Evolutionary conservation across 805 yeast species (phyloP).

Genomic region (Metschnikowia kunwiensis): DNA sequence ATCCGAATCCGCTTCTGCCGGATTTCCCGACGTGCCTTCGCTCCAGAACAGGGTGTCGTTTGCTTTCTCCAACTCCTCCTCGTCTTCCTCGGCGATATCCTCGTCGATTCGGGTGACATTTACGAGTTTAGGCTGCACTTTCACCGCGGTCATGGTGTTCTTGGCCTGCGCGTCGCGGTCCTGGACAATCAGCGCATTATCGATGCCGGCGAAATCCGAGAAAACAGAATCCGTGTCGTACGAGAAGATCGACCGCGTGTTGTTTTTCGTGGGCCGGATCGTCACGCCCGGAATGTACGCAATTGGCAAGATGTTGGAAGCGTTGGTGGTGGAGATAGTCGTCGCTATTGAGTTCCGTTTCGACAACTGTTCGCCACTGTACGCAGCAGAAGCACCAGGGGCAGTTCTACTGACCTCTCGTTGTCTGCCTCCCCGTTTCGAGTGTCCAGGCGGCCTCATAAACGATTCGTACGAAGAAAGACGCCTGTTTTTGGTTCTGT

Average conservation of each 20-base stretch:
- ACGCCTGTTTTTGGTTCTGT: constrained; percentile 19
- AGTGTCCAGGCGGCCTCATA: constrained; percentile 41
- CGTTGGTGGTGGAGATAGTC: constrained; percentile 65
- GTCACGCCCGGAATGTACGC: constrained; percentile 95
- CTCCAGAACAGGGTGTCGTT: constrained; percentile 2
- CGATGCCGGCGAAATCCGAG: constrained; percentile 43
- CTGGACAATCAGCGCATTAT: constrained; percentile 47
- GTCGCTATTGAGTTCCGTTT: constrained; percentile 49
- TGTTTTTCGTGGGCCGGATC: constrained; percentile 47
- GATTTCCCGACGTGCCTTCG: not conserved
- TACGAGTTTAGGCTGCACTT: constrained; percentile 72
- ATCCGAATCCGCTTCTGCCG: constrained; percentile 17
- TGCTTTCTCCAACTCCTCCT: constrained; percentile 7
- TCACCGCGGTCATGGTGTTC: constrained; percentile 67
- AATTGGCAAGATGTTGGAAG: constrained; percentile 84
- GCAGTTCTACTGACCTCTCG: too few species aligned
- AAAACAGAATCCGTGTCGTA: constrained; percentile 40
- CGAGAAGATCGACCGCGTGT: constrained; percentile 44
- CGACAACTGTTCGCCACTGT: constrained; percentile 10
- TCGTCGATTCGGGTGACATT: constrained; percentile 48
- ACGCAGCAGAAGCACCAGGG: constrained; percentile 16
- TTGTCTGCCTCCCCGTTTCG: too few species aligned
- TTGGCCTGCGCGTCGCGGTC: constrained; percentile 33
- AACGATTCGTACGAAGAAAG: constrained; percentile 43
- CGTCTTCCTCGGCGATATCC: constrained; percentile 34